phyloP scores from a whole-genome alignment of 495 filamentous ascomycete genomes.

The Entonaema liquescens region DNA sequence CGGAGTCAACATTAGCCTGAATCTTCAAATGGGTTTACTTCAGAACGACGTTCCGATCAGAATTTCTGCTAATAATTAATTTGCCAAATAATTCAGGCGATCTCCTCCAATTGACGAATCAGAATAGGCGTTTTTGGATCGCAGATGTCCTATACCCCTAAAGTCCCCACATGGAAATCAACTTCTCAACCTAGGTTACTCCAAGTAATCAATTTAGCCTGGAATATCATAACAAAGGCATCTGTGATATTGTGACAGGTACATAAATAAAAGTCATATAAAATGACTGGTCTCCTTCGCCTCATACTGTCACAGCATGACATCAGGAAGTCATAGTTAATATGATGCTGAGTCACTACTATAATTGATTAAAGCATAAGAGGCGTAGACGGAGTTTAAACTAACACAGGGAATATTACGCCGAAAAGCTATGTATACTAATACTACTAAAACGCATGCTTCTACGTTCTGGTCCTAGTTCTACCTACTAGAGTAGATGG shows the following conservation, averaged over 20 bases:
- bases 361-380: not conserved
- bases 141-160: slow-evolving; percentile 7
- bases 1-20: slow-evolving; percentile 37
- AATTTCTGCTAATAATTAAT: slow-evolving; percentile 29
- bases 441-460: not conserved
- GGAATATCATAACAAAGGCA: not conserved
- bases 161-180: slow-evolving; percentile 18
- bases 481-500: not conserved
- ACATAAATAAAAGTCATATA: not conserved
- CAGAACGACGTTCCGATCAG: slow-evolving; percentile 31
- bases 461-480: not conserved
- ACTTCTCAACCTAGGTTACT: slow-evolving; percentile 22
- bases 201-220: slow-evolving; percentile 35
- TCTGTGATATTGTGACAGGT: not conserved
- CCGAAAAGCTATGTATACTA: not conserved
- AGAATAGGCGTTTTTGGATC: slow-evolving; percentile 6
- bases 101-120: slow-evolving; percentile 22
- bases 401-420: not conserved
- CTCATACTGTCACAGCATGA: not conserved
- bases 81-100: slow-evolving; percentile 3
- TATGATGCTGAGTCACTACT: not conserved
- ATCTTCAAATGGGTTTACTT: slow-evolving; percentile 16
- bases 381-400: not conserved
- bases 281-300: slow-evolving; percentile 1
- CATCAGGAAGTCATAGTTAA: not conserved